Evolutionary conservation across 169 alveolate species (phyloP), one percentile per base, ranked within the genome.

Genomic region (Perkinsus olseni): DNA sequence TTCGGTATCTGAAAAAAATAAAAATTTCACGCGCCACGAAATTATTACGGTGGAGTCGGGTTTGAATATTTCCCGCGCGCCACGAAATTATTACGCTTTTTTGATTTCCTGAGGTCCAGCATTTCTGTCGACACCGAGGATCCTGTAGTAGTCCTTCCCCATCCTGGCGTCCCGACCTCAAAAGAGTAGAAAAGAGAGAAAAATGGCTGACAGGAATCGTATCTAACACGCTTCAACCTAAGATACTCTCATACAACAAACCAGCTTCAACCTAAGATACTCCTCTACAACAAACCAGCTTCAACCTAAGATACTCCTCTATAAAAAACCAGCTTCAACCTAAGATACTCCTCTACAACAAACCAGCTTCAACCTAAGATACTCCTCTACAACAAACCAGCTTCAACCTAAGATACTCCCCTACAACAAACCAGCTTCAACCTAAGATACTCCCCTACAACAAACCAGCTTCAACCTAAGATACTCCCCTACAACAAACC

Each of bases 51-150:
- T n/a, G n/a, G n/a, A n/a, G n/a, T 17, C 62, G 24, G n/a, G 62
- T 45, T 45, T 6, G 17, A 17, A 45, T 45, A 45, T 45, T 45
- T 45, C 62, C 62, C 62, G 62, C 62, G 62, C 62, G 62, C 62
- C 62, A 6, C 62, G 17, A 45, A 45, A 45, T 45, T 45, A 17
- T n/a, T 97, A 97, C 38, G 98, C 97, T 93, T 94, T 96, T 93
- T 97, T 97, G n/a, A 97, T 97, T 38, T 95, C 96, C 91, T 74
- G 39, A 38, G 94, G 96, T 74, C 94, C 95, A n/a, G 96, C 96
- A 74, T 93, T 93, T 51, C 96, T 82, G 31, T 94, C 94, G 36
- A 95, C 96, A 37, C 96, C 96, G 38, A 95, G 90, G 31, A 95
- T 93, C 91, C 92, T 93, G 94, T 95, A 95, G 39, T 95, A 95